Evolutionary conservation across 345 rosid species (phyloP), one percentile per base, ranked within the genome.

Genomic region (Salix brachista): DNA sequence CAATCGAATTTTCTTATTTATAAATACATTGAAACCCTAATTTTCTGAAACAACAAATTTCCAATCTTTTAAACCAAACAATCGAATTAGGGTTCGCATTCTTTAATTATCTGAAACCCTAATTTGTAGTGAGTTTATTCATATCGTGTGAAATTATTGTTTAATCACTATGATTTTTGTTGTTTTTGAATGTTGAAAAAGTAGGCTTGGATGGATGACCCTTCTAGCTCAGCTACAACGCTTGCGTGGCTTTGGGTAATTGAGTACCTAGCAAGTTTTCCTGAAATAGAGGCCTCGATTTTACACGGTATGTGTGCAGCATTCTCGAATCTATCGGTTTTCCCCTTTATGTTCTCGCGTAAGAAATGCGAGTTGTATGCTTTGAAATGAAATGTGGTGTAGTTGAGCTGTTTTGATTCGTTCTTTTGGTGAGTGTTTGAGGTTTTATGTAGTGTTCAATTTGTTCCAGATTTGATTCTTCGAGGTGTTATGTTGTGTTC

Each of bases 221-320:
- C 72, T 13, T 68, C 75, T 2, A 48, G 77, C 17, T 62, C 65
- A 4, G 84, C 78, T 78, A 50, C 79, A 8, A 71, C 71, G 41
- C 74, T 78, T 70, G 83, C 75, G 19, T 89, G 93, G 93, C 65
- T 85, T 61, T 88, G 91, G 93, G 81, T 84, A 41, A 85, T 89
- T 64, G 91, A 91, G 73, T 87, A 89, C 50, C 48, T 89, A 41
- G 83, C 90, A 42, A 80, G 84, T 68, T 82, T 77, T 44, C 74
- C 68, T 61, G 65, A 85, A 74, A 74, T 88, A 34, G 82, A 83
- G 64, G 62, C 81, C 6, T 78, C 84, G 18, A 67, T 86, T 71
- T 70, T 89, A 75, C 85, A 78, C 18, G 89, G 93, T 88, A 87
- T 19, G 72, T 42, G 12, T 21, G 26, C 18, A 11, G 18, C 4